phyloP scores from a whole-genome alignment of 1,284 basidiomycete species.

The Peniophora sp. region DNA sequence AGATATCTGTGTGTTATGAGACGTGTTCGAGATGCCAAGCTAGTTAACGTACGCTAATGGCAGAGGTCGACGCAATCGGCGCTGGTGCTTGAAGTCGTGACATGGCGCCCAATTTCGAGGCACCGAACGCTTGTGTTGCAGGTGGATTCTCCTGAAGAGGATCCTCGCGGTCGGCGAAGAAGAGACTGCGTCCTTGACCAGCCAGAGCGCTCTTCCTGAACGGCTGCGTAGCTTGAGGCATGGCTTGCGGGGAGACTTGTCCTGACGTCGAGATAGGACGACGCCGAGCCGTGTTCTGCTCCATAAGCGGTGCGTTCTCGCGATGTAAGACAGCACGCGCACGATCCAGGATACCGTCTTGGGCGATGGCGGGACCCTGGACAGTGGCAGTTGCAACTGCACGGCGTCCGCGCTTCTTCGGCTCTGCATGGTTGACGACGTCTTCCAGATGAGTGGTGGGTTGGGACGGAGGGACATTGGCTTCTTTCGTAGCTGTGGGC shows the following conservation, averaged over 20 bases:
- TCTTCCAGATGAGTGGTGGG: constrained; percentile 47
- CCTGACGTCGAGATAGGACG: constrained; percentile 11
- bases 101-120: constrained; percentile 22
- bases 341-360: constrained; percentile 43
- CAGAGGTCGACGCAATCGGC: neutral
- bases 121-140: constrained; percentile 28
- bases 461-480: neutral
- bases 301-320: no score
- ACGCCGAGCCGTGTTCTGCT: no score
- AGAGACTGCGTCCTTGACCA: neutral
- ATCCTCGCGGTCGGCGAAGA: neutral
- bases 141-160: constrained; percentile 12
- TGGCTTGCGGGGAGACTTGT: neutral
- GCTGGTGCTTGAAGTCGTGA: neutral
- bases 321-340: constrained; percentile 33
- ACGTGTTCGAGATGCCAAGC: constrained; percentile 7
- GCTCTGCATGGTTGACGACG: constrained; percentile 34
- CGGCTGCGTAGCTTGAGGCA: constrained; percentile 7
- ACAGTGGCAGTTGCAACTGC: constrained; percentile 37
- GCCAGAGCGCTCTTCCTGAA: constrained; percentile 4
- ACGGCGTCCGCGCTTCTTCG: constrained; percentile 36
- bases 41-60: constrained; percentile 2
- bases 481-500: constrained; percentile 14
- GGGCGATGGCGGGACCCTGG: constrained; percentile 36
- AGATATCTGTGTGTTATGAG: constrained; percentile 21